Evolutionary conservation across 257 asterid species (phyloP), one percentile per base, ranked within the genome.

Genomic region (Solanum megistacrolobum): DNA sequence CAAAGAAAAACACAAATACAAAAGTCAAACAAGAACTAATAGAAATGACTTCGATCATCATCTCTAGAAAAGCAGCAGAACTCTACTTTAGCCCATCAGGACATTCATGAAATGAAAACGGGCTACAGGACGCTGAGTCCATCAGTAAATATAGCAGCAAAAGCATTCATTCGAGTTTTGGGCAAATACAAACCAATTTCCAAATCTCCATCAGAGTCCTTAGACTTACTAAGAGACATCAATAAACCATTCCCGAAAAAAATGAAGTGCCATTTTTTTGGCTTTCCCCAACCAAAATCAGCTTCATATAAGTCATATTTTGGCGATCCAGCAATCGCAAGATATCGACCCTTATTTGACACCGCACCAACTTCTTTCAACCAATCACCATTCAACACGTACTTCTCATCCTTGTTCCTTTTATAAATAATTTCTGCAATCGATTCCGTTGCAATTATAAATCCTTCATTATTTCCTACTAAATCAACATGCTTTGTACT

Each of bases 281-380:
- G 88, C 20, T 38, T 92, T 6, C 94, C 96, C 93, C 92, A 93
- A 8, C 95, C 94, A 35, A 90, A 94, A 91, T 94, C 97, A 14
- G 87, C 88, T 2, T 60, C 83, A 41, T 85, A 89, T 27, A 91
- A 79, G 65, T 94, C 91, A 58, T 88, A 89, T 43, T 86, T 92
- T 21, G 97, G 94, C 1, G 95, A 94, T 10, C 96, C 97, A 38
- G 92, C 83, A 3, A 92, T 87, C 18, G 89, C 8, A 12, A 91
- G 9, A 0, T 14, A 0, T 2, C 91, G 60, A 4, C 60, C 43
- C n/a, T 0, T 78, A 21, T 18, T 32, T 4, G 6, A 3, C 5
- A 16, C 2, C 1, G 3, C n/a, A 1, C 23, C 9, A 6, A 5
- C 4, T 9, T 43, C 13, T 12, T 46, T 43, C n/a, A 43, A 46